These are phyloP conservation scores for Epichloe gansuensis DNA, from an alignment of 2,329 filamentous ascomycete genomes.

Conservation along the genomic window DNA sequence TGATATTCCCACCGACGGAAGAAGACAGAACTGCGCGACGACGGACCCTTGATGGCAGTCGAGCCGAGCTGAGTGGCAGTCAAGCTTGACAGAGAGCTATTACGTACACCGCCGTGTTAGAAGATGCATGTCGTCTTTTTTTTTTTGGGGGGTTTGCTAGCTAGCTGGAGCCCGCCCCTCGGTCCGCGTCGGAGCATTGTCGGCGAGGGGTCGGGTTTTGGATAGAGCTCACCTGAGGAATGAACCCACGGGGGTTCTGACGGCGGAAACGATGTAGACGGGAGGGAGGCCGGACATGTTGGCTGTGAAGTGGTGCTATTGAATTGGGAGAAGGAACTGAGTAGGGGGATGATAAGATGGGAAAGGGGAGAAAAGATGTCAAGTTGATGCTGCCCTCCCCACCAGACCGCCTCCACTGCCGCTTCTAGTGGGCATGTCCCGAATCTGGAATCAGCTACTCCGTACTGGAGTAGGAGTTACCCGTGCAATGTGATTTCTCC, in stretches of 20 bases:
- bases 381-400: too few species aligned
- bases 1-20: neutral
- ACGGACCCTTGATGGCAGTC: constrained; percentile 79
- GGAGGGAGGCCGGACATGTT: constrained; percentile 67
- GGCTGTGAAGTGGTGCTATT: neutral
- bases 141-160: too few species aligned
- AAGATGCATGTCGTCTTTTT: neutral
- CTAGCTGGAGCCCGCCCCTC: neutral
- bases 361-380: neutral
- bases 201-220: constrained; percentile 1
- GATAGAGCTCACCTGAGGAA: constrained; percentile 64
- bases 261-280: constrained; percentile 92
- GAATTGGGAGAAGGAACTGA: constrained; percentile 4
- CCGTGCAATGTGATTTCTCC: too few species aligned
- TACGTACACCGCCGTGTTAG: constrained; percentile 24
- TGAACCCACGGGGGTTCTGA: constrained; percentile 81
- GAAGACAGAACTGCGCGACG: neutral
- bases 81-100: constrained; percentile 76
- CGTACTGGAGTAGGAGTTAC: too few species aligned
- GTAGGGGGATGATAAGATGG: neutral
- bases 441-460: too few species aligned
- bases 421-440: too few species aligned
- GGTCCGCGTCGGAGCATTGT: neutral
- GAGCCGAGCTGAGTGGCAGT: constrained; percentile 79
- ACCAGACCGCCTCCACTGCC: too few species aligned